These are phyloP conservation scores for Elsinoe fawcettii DNA, from an alignment of 2,329 filamentous ascomycete genomes.

Conservation along the genomic window DNA sequence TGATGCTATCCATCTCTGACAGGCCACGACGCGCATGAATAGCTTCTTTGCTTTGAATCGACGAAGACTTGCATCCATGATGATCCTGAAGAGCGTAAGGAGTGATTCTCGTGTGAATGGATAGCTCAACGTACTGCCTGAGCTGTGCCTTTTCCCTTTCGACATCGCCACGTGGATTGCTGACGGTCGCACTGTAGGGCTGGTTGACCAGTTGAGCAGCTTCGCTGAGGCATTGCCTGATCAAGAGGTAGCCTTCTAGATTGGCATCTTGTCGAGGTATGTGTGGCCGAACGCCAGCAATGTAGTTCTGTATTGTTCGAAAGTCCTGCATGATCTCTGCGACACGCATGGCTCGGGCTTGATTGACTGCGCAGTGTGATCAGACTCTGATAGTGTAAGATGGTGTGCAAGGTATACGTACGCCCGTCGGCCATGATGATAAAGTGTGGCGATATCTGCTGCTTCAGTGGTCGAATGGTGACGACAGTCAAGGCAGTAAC, in stretches of 20 bases:
- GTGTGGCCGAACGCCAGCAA: slow-evolving; percentile 42
- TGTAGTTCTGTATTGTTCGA: slow-evolving; percentile 52
- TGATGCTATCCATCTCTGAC: slow-evolving; percentile 51
- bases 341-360: slow-evolving; percentile 55
- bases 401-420: slow-evolving; percentile 32
- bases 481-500: not conserved
- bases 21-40: slow-evolving; percentile 52
- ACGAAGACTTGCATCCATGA: slow-evolving; percentile 51
- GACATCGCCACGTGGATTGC: slow-evolving; percentile 37
- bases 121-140: slow-evolving; percentile 43
- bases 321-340: slow-evolving; percentile 59
- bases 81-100: slow-evolving; percentile 41
- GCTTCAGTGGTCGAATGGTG: not conserved
- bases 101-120: not conserved
- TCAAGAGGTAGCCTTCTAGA: slow-evolving; percentile 51
- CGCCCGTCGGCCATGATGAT: slow-evolving; percentile 49
- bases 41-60: slow-evolving; percentile 56
- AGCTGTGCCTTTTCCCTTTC: slow-evolving; percentile 52
- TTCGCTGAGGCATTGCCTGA: slow-evolving; percentile 49
- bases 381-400: slow-evolving; percentile 12
- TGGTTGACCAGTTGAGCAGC: slow-evolving; percentile 48
- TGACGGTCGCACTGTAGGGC: slow-evolving; percentile 42
- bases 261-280: slow-evolving; percentile 27
- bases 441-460: not conserved
- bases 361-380: slow-evolving; percentile 45